A percentile compares a stretch with the other conserved stretches of the same genome.
Evolutionary conservation across 106 monocot species (phyloP).

Genomic region (Allium sativum): DNA sequence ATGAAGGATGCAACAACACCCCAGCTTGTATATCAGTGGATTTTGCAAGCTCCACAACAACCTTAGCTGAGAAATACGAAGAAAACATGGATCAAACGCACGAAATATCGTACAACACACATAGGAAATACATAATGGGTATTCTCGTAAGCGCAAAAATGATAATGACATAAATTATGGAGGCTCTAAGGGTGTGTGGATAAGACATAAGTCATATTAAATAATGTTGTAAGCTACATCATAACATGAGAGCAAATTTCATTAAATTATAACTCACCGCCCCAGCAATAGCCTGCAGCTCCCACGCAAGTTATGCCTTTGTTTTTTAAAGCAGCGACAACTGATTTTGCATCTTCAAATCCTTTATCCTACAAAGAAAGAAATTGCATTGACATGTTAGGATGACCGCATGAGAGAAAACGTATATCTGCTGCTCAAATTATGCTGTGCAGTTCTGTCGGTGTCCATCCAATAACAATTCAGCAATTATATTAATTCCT

Average conservation of each 20-base stretch:
- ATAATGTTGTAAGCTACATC: neutral
- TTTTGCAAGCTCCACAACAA: slow-evolving; percentile 47
- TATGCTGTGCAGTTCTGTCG: no score
- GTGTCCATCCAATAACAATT: no score
- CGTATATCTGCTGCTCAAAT: no score
- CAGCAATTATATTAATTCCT: no score
- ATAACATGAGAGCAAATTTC: neutral
- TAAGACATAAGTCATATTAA: neutral
- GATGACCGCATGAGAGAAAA: no score
- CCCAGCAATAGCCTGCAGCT: slow-evolving; percentile 46
- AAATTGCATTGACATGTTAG: no score
- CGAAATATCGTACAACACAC: neutral
- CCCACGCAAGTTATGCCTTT: slow-evolving; percentile 31
- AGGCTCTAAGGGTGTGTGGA: neutral
- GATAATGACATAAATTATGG: neutral
- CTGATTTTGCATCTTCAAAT: slow-evolving; percentile 34
- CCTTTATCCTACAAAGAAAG: slow-evolving; percentile 21
- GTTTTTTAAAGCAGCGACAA: slow-evolving; percentile 18
- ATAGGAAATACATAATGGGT: no score
- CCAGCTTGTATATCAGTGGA: slow-evolving; percentile 41
- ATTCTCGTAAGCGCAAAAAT: neutral
- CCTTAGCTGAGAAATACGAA: slow-evolving; percentile 36
- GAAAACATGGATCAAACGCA: neutral
- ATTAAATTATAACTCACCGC: neutral
- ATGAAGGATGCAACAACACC: slow-evolving; percentile 64